These are phyloP conservation scores for Mitragyna speciosa DNA, from an alignment of 257 asterid genomes.

Conservation along the genomic window DNA sequence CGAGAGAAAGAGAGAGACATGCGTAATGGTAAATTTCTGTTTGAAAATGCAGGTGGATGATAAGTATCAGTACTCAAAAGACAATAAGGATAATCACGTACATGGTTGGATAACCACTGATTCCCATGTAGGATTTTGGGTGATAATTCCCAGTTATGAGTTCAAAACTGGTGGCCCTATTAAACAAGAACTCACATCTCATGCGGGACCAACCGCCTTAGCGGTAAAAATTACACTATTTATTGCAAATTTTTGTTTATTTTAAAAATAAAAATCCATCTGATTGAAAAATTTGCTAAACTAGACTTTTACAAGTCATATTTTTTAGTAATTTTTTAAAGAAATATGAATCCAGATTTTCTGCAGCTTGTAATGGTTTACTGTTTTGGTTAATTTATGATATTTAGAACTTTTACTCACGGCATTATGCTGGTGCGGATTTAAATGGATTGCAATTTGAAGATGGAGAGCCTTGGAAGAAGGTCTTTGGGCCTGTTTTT, in stretches of 20 bases:
- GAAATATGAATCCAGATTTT: background rate
- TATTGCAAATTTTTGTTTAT: too few species aligned
- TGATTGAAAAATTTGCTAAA: background rate
- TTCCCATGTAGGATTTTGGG: conserved; percentile 34
- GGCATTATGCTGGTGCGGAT: conserved; percentile 64
- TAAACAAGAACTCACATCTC: conserved; percentile 47
- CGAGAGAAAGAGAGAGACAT: background rate
- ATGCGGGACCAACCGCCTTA: conserved; percentile 34
- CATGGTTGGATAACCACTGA: conserved; percentile 38
- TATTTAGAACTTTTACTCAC: conserved; percentile 57
- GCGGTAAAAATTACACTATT: conserved; percentile 16
- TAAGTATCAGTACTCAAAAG: conserved; percentile 32
- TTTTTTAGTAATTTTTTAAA: background rate
- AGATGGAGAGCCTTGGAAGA: conserved; percentile 79
- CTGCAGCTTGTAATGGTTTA: background rate
- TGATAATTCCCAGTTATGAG: conserved; percentile 38
- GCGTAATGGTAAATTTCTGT: background rate
- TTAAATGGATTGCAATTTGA: conserved; percentile 43
- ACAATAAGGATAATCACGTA: conserved; percentile 27
- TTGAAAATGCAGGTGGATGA: conserved; percentile 38
- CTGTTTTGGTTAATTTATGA: background rate
- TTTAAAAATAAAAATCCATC: background rate
- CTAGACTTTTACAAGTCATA: background rate
- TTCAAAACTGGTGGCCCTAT: conserved; percentile 36
- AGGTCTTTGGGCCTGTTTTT: conserved; percentile 80